Base-by-base conservation (phyloP, 257 asterid species). In the Solanum appendiculatum region DNA sequence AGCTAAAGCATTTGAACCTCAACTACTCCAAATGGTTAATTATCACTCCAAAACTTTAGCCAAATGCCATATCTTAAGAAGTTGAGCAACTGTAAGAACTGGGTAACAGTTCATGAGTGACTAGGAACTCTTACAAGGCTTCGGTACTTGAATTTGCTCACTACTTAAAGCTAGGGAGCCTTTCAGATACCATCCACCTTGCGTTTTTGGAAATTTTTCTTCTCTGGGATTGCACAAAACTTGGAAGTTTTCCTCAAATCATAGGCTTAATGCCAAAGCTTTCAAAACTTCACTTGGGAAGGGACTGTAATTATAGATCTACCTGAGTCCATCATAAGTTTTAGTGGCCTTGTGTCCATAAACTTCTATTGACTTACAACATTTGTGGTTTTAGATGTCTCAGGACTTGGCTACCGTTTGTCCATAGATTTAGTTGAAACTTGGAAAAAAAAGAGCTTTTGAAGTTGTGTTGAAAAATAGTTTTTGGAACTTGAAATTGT, bases 1-100 rank as follows among this genome's bases (percentile, higher is more conserved):
- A 85, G 46, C 31, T 86, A 51, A 86, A 86, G 86, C 58, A 75
- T 34, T 48, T 86, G 34, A 78, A 86, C 54, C 88, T 86, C 25
- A 86, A 81, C 83, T 81, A 86, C 75, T 86, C 88, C 54, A 23
- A 44, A 36, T 40, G 60, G 63, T 31, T 86, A 46, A 10, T 11
- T 73, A 66, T 1, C 34, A 69, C 86, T 64, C 89, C 86, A 36
- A 16, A 63, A 87, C 77, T 82, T 87, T 39, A 46, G 44, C n/a
- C 42, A 9, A 11, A 83, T 82, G 84, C 84, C 86, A 21, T 48
- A 87, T 51, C 86, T 87, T 51, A 84, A 86, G 54, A 23, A 63
- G 66, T 56, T 86, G 20, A 86, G 88, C 70, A 86, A 86, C 69
- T 86, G 88, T 54, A 86, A 51, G 48, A 73, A 63, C n/a, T 20